Conservation (phyloP, 2,329 filamentous ascomycete genomes). For the Aspergillus ibericus region DNA sequence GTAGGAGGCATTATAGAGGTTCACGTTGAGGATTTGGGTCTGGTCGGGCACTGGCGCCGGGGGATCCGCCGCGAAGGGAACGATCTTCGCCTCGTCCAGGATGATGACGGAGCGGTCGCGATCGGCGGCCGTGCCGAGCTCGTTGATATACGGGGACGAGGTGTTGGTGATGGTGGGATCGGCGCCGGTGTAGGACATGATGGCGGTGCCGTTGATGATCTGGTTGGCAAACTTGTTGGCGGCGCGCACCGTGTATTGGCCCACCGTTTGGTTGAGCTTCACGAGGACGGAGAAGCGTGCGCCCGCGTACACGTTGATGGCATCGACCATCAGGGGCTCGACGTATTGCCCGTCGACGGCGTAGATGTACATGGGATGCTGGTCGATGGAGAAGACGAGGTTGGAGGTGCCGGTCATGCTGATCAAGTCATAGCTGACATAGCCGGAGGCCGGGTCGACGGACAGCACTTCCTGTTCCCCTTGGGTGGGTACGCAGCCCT, state of each 20-base stretch:
- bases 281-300: conserved; percentile 45
- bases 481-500: conserved; percentile 49
- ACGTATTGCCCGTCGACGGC: conserved; percentile 47
- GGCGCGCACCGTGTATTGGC: conserved; percentile 49
- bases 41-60: conserved; percentile 46
- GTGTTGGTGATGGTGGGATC: conserved; percentile 32
- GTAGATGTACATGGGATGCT: conserved; percentile 47
- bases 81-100: conserved; percentile 45
- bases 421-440: conserved; percentile 58
- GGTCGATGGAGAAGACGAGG: conserved; percentile 50
- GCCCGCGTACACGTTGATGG: conserved; percentile 35
- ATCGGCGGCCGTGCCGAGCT: conserved; percentile 47
- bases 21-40: conserved; percentile 42
- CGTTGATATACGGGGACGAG: conserved; percentile 49
- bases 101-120: conserved; percentile 32
- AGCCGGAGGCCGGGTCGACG: conserved; percentile 41
- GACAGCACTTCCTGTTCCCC: conserved; percentile 48
- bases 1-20: conserved; percentile 30
- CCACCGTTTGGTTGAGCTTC: conserved; percentile 40
- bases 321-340: conserved; percentile 40
- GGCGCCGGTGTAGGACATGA: conserved; percentile 45
- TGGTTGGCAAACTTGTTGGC: conserved; percentile 53
- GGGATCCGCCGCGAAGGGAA: conserved; percentile 49
- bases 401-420: conserved; percentile 52
- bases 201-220: conserved; percentile 53